These are phyloP conservation scores for Chrysanthemum seticuspe DNA, from an alignment of 129 eudicot genomes.

Conservation along the genomic window DNA sequence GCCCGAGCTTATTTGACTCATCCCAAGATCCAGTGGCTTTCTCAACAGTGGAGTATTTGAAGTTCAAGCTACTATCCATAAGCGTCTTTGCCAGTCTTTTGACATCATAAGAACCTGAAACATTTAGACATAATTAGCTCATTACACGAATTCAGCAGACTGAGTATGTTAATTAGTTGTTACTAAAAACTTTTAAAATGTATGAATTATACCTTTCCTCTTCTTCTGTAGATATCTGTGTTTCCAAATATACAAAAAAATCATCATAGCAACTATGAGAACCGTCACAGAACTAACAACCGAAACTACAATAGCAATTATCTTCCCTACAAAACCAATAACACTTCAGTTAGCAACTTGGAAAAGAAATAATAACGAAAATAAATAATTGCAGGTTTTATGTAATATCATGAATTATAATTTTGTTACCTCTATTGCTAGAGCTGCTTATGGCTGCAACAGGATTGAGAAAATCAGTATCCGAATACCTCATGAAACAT, in stretches of 20 bases:
- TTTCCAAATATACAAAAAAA: constrained; percentile 50
- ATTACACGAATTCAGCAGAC: neutral
- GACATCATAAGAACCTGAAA: constrained; percentile 50
- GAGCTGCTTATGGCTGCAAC: constrained; percentile 38
- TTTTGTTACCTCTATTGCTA: constrained; percentile 37
- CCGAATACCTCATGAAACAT: constrained; percentile 83
- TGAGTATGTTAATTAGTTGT: neutral
- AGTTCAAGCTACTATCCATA: constrained; percentile 65
- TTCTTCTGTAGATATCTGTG: constrained; percentile 47
- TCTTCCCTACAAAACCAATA: constrained; percentile 48
- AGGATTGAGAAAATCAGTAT: constrained; percentile 70
- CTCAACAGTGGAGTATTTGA: constrained; percentile 76
- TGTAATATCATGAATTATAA: neutral
- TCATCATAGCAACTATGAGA: constrained; percentile 42
- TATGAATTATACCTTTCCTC: constrained; percentile 57
- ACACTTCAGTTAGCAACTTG: neutral
- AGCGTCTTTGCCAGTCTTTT: constrained; percentile 63
- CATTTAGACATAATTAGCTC: constrained; percentile 5
- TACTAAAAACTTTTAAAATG: neutral
- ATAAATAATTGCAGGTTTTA: neutral
- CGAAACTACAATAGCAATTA: constrained; percentile 43
- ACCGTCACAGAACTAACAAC: constrained; percentile 57
- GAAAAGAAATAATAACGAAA: neutral
- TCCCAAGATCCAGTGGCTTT: constrained; percentile 72
- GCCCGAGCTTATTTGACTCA: constrained; percentile 83